These are phyloP conservation scores for Verticillium nubilum DNA, from an alignment of 2,329 filamentous ascomycete species.

Conservation along the genomic window DNA sequence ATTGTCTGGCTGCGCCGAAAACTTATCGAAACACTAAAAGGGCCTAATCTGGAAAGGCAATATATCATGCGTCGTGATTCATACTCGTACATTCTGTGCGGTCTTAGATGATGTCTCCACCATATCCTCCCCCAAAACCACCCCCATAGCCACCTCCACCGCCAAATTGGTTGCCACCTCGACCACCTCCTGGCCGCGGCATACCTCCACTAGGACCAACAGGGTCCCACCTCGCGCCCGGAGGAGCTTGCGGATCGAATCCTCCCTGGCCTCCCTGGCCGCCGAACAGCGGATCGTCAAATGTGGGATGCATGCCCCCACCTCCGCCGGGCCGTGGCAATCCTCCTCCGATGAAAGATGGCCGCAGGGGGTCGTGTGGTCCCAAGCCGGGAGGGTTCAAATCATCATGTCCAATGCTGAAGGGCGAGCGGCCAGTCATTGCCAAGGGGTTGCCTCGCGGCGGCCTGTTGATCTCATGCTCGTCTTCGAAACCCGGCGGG, in stretches of 20 bases:
- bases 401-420: slow-evolving; percentile 78
- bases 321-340: slow-evolving; percentile 53
- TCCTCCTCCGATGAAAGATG: slow-evolving; percentile 57
- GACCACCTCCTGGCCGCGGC: slow-evolving; percentile 35
- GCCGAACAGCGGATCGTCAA: slow-evolving; percentile 82
- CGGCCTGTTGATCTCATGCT: slow-evolving; percentile 74
- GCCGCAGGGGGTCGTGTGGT: slow-evolving; percentile 74
- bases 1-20: background rate
- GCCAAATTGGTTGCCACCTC: slow-evolving; percentile 32
- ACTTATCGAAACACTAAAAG: too few relatives aligned
- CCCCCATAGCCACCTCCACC: slow-evolving; percentile 26
- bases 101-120: slow-evolving; percentile 17
- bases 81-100: background rate
- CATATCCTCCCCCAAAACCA: slow-evolving; percentile 27
- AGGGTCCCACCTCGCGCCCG: slow-evolving; percentile 89
- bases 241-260: slow-evolving; percentile 70
- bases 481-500: slow-evolving; percentile 89
- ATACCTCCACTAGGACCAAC: slow-evolving; percentile 60
- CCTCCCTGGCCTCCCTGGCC: slow-evolving; percentile 42
- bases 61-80: background rate
- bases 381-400: slow-evolving; percentile 82
- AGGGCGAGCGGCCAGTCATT: slow-evolving; percentile 46
- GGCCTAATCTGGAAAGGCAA: background rate
- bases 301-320: slow-evolving; percentile 92
- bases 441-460: slow-evolving; percentile 39